Base-by-base conservation (phyloP, 495 filamentous ascomycete species). In the Neurospora sp. region DNA sequence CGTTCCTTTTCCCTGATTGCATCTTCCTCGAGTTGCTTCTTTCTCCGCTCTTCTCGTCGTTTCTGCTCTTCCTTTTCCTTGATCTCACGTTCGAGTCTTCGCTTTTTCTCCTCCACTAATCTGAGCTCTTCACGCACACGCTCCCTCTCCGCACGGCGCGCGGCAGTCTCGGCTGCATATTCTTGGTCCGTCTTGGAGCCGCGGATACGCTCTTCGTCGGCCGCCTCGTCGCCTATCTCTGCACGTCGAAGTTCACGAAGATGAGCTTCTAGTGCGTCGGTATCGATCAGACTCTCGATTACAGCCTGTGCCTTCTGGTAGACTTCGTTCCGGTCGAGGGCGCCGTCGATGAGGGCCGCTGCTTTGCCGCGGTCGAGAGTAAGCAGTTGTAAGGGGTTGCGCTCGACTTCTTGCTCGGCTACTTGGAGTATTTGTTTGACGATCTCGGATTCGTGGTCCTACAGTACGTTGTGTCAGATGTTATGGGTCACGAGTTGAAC, bases 131-230 rank as follows among this genome's bases (percentile, higher is more conserved):
- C 88, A 76, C 89, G 88, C 22, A 88, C 82, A 40, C 85, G 88
- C 31, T 91, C 91, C 68, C 91, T 88, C 75, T 89, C 88, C 12
- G 87, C 87, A 4, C 88, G 84, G 72, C 89, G 88, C n/a, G 81
- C 84, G n/a, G 88, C 89, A 1, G 92, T 89, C 73, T 93, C 89
- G 42, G 84, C 84, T 16, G 89, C 92, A 76, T 95, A 97, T 70
- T 94, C 91, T 66, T 90, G 91, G 75, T 97, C 94, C 7, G 91
- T 93, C 79, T 93, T 97, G 74, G 88, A 87, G 3, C 94, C 94
- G 37, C 87, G 85, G 35, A 81, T 75, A 72, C 89, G 83, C 78
- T 97, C 94, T 73, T 89, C 87, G 4, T 83, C 83, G 16, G 94
- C 93, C 3, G 83, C 85, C 46, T 91, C 92, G 16, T 89, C 87